Evolutionary conservation across 768 basidiomycete species (phyloP).

Genomic region (Russula vinacea): DNA sequence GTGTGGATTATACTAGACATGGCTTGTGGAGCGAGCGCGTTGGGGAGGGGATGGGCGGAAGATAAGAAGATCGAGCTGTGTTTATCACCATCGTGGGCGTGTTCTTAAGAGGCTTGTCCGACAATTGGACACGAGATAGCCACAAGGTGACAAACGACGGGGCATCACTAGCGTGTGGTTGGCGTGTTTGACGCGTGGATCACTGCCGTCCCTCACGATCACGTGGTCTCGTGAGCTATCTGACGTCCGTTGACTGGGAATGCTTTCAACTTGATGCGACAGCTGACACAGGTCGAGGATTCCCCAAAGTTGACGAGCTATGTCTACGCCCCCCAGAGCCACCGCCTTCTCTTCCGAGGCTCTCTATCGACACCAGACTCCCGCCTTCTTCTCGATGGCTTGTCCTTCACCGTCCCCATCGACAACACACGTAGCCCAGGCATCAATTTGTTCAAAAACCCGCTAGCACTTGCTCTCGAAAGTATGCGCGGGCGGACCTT

Average conservation of each 20-base stretch:
- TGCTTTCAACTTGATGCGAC: background rate
- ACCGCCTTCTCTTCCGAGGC: slow-evolving; percentile 73
- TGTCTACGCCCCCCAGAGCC: slow-evolving; percentile 36
- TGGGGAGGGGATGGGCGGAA: background rate
- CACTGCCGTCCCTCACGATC: slow-evolving; percentile 1
- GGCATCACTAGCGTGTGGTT: background rate
- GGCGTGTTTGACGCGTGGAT: slow-evolving; percentile 25
- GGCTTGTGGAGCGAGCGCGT: slow-evolving; percentile 6
- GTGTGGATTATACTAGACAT: background rate
- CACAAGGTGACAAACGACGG: background rate
- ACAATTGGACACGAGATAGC: background rate
- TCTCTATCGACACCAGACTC: slow-evolving; percentile 73
- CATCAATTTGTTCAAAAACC: slow-evolving; percentile 54
- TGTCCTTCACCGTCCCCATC: slow-evolving; percentile 60
- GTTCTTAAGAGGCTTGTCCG: slow-evolving; percentile 16
- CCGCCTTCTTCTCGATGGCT: slow-evolving; percentile 64
- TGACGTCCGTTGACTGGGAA: background rate
- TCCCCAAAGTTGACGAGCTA: slow-evolving; percentile 23
- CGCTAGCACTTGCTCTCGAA: slow-evolving; percentile 68
- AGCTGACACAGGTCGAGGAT: slow-evolving; percentile 18
- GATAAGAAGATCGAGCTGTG: background rate
- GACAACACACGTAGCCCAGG: slow-evolving; percentile 32
- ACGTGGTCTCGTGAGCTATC: background rate
- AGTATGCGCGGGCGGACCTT: slow-evolving; percentile 74
- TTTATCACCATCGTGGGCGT: slow-evolving; percentile 7